These are phyloP conservation scores for Dimocarpus longan DNA, from an alignment of 345 rosid genomes.

Conservation along the genomic window DNA sequence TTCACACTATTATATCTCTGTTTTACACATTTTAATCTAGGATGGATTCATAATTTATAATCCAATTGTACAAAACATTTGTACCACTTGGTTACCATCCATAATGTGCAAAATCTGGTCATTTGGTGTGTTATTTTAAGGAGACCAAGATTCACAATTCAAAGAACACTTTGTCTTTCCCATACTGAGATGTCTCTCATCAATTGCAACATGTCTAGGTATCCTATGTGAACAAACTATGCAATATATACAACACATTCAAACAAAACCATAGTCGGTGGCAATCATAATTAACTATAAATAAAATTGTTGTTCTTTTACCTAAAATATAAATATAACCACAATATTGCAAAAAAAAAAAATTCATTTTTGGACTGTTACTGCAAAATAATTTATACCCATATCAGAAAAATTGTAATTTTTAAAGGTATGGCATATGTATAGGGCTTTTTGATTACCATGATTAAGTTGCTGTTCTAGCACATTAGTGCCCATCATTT, in stretches of 20 bases:
- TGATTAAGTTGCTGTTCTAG: slow-evolving; percentile 31
- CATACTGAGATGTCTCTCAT: background rate
- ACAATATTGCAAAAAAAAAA: too few relatives aligned
- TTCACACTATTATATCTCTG: too few relatives aligned
- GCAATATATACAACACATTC: background rate
- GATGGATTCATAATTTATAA: too few relatives aligned
- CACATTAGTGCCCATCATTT: slow-evolving; percentile 51
- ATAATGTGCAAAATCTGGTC: background rate
- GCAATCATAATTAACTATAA: background rate
- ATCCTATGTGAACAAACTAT: slow-evolving; percentile 2
- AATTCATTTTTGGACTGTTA: background rate
- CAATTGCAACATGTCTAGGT: background rate
- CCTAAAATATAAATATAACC: background rate
- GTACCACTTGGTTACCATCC: too few relatives aligned
- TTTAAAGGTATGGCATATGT: slow-evolving; percentile 26
- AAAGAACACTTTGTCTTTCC: background rate
- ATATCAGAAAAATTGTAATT: background rate
- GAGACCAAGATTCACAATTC: background rate
- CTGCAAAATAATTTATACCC: background rate
- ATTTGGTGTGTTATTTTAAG: background rate
- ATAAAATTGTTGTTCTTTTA: background rate
- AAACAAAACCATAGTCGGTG: slow-evolving; percentile 13
- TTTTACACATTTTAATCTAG: too few relatives aligned
- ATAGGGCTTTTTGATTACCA: slow-evolving; percentile 25
- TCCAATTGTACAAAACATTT: too few relatives aligned